Conservation (phyloP, 352 stramenopile genomes). For the Plasmopara muralis region DNA sequence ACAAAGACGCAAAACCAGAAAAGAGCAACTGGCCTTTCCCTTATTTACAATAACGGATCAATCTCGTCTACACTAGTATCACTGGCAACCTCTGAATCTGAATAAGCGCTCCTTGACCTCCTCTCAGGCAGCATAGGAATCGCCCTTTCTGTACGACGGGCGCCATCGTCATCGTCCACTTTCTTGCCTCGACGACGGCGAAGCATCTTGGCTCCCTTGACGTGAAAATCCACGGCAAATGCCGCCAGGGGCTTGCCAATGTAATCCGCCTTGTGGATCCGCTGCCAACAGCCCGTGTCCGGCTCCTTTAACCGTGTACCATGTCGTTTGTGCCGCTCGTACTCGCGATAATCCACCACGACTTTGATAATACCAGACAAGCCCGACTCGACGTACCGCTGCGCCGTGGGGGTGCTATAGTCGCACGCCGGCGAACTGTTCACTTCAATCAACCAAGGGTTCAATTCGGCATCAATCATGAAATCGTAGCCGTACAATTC, state of each 20-base stretch:
- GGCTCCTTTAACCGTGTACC: conserved; percentile 30
- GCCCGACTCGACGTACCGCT: conserved; percentile 82
- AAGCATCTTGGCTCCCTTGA: conserved; percentile 49
- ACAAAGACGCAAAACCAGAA: too few species aligned
- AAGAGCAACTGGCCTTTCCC: neutral
- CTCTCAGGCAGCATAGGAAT: neutral
- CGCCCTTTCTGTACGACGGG: neutral
- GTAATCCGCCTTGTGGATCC: conserved; percentile 57
- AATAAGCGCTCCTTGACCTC: neutral
- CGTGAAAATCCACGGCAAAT: conserved; percentile 63
- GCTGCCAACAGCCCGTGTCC: conserved; percentile 52
- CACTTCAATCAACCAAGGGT: conserved; percentile 89
- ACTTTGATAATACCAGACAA: conserved; percentile 85
- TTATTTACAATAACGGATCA: conserved; percentile 10
- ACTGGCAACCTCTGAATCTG: neutral
- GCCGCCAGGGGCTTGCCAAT: conserved; percentile 60
- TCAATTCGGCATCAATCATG: conserved; percentile 86
- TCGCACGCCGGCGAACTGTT: conserved; percentile 91
- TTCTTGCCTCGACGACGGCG: conserved; percentile 15
- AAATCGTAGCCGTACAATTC: conserved; percentile 93
- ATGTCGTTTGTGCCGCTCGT: conserved; percentile 41
- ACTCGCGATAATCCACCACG: conserved; percentile 81
- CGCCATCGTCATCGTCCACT: neutral
- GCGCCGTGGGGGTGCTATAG: conserved; percentile 88
- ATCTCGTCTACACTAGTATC: conserved; percentile 1